Evolutionary conservation across 192 early-diverging fungal genomes (phyloP).

Genomic region (Podila minutissima): DNA sequence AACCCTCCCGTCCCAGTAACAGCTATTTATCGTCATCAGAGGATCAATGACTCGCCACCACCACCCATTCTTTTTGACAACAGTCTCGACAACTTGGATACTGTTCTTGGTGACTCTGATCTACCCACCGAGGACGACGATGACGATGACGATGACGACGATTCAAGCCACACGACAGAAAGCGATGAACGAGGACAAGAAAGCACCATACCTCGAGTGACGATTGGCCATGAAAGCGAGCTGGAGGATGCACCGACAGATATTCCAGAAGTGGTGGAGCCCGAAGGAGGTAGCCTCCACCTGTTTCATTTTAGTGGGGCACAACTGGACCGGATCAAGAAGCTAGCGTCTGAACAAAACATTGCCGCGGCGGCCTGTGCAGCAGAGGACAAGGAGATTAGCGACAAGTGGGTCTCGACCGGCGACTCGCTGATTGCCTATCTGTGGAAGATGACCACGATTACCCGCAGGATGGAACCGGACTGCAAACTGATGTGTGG

Average conservation of each 20-base stretch:
- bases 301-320: slow-evolving; percentile 32
- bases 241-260: slow-evolving; percentile 13
- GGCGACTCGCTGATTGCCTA: slow-evolving; percentile 47
- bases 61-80: slow-evolving; percentile 48
- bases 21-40: slow-evolving; percentile 35
- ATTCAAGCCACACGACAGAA: not conserved
- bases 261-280: slow-evolving; percentile 6
- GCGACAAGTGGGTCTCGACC: slow-evolving; percentile 51
- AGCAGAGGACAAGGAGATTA: slow-evolving; percentile 49
- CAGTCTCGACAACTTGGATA: slow-evolving; percentile 22
- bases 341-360: slow-evolving; percentile 47
- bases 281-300: slow-evolving; percentile 19
- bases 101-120: slow-evolving; percentile 19
- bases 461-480: slow-evolving; percentile 43
- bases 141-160: slow-evolving; percentile 2
- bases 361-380: slow-evolving; percentile 51
- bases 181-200: slow-evolving; percentile 11
- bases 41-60: slow-evolving; percentile 43
- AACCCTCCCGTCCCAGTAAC: not conserved
- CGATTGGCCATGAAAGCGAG: slow-evolving; percentile 1
- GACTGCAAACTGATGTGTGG: slow-evolving; percentile 52
- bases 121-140: slow-evolving; percentile 15
- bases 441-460: slow-evolving; percentile 49
- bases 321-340: slow-evolving; percentile 42
- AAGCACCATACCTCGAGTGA: slow-evolving; percentile 6